Percentiles rank a stretch among this genome's conserved stretches.
These are phyloP conservation scores for Carallia pectinifolia DNA, from an alignment of 345 rosid species.

Conservation along the genomic window DNA sequence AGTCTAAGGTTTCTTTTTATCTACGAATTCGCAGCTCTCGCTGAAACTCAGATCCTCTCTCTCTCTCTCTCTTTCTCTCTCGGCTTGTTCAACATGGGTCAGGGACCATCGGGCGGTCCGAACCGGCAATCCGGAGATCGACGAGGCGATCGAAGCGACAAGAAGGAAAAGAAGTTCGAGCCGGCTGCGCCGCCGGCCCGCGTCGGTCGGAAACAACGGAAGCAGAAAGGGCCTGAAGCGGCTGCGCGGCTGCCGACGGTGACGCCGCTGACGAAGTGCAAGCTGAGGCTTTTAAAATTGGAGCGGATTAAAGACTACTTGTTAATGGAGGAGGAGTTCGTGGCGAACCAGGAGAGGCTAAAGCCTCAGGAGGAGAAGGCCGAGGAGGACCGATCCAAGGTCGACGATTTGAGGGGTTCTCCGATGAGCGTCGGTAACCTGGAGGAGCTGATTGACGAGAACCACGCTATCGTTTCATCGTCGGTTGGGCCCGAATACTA, in stretches of 20 bases:
- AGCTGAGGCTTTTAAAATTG: slow-evolving; percentile 73
- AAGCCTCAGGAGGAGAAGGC: slow-evolving; percentile 99
- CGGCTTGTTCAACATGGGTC: slow-evolving; percentile 50
- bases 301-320: slow-evolving; percentile 91
- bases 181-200: slow-evolving; percentile 91
- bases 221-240: slow-evolving; percentile 91
- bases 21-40: too few relatives aligned
- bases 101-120: slow-evolving; percentile 81
- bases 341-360: slow-evolving; percentile 81
- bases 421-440: slow-evolving; percentile 97
- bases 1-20: too few relatives aligned
- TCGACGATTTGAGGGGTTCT: slow-evolving; percentile 86
- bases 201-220: slow-evolving; percentile 87
- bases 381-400: slow-evolving; percentile 92
- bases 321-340: slow-evolving; percentile 96
- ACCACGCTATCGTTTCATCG: slow-evolving; percentile 92
- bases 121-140: slow-evolving; percentile 76
- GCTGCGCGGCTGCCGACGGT: slow-evolving; percentile 89
- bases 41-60: too few relatives aligned
- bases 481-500: slow-evolving; percentile 98
- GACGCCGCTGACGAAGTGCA: slow-evolving; percentile 80
- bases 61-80: too few relatives aligned
- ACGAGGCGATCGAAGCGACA: slow-evolving; percentile 66
- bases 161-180: slow-evolving; percentile 93
- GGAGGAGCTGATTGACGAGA: slow-evolving; percentile 95